Base-by-base conservation (phyloP, 345 rosid genomes). In the Laguncularia racemosa region DNA sequence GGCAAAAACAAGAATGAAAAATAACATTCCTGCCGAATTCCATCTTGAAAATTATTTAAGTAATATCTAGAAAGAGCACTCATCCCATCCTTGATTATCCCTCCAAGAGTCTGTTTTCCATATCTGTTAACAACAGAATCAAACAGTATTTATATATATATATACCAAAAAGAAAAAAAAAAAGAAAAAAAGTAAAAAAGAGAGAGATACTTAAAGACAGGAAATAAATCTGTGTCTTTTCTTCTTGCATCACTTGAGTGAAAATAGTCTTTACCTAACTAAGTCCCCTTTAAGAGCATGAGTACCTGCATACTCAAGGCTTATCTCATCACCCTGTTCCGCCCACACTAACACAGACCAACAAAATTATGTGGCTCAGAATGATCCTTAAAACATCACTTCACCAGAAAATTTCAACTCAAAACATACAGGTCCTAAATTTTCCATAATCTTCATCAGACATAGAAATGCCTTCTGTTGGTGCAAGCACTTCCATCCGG, bases 221-320 rank as follows among this genome's bases (percentile, higher is more conserved):
- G 6, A 26, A 2, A 26, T 26, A 26, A 26, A 26, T 26, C 28
- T n/a, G n/a, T n/a, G 28, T 23, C 28, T 23, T 23, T 23, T 33
- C 40, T 33, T 33, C 40, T 33, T 33, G 40, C 40, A 33, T 33
- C 40, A 33, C 10, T 33, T 7, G 7, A 33, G 40, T n/a, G 9
- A 7, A 33, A 33, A 33, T 33, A 33, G 40, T 33, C 40, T 33
- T 48, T 73, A 93, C 99, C 99, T 83, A 40, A 93, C 91, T 23
- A 89, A 84, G 73, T 93, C 99, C 14, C 99, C 99, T 79, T 93
- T 93, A 28, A 93, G 73, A 44, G 99, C 99, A 72, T 81, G 67
- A 20, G 99, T 93, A 60, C 99, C 99, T 13, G 97, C 82, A 58
- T 92, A 93, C 75, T 85, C 95, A 40, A 93, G 86, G 81, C 97